These are phyloP conservation scores for Malassezia arunalokei DNA, from an alignment of 1,284 basidiomycete genomes.

Conservation along the genomic window DNA sequence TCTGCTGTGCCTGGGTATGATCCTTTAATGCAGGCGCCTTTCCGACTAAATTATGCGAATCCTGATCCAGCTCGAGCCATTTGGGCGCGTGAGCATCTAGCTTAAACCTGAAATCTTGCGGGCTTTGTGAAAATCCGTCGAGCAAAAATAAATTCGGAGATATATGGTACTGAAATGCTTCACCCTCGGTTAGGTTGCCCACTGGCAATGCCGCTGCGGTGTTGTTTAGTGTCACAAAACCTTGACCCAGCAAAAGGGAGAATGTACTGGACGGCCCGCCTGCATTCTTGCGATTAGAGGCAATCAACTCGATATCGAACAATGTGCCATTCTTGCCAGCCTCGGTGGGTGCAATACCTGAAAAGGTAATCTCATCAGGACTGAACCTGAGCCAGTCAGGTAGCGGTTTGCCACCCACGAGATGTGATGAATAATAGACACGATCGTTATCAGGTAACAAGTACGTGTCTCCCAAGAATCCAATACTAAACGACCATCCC, in stretches of 20 bases:
- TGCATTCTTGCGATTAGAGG: slow-evolving; percentile 28
- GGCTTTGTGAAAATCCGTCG: slow-evolving; percentile 50
- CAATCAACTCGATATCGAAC: slow-evolving; percentile 32
- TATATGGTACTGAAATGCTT: slow-evolving; percentile 11
- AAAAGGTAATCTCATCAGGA: slow-evolving; percentile 57
- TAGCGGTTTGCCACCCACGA: slow-evolving; percentile 57
- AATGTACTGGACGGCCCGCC: slow-evolving; percentile 30
- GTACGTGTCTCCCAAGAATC: slow-evolving; percentile 63
- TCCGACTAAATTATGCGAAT: slow-evolving; percentile 2
- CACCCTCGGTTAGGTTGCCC: slow-evolving; percentile 35
- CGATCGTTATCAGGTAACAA: slow-evolving; percentile 43
- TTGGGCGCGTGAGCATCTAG: slow-evolving; percentile 18
- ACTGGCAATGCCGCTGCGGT: slow-evolving; percentile 49
- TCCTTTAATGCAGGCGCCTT: background rate
- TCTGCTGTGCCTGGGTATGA: slow-evolving; percentile 1
- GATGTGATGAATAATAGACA: slow-evolving; percentile 60
- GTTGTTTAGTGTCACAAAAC: slow-evolving; percentile 20
- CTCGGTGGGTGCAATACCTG: slow-evolving; percentile 60
- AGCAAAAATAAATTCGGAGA: slow-evolving; percentile 3
- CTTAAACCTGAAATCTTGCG: slow-evolving; percentile 53
- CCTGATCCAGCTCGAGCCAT: slow-evolving; percentile 1
- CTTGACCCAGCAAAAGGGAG: slow-evolving; percentile 23
- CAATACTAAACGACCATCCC: slow-evolving; percentile 80
- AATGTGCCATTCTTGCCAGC: slow-evolving; percentile 25
- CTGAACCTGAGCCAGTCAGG: slow-evolving; percentile 67